Percentiles rank a stretch among this genome's conserved stretches.
Evolutionary conservation across 2,329 filamentous ascomycete genomes (phyloP).

Genomic region (Cladosporium halotolerans): DNA sequence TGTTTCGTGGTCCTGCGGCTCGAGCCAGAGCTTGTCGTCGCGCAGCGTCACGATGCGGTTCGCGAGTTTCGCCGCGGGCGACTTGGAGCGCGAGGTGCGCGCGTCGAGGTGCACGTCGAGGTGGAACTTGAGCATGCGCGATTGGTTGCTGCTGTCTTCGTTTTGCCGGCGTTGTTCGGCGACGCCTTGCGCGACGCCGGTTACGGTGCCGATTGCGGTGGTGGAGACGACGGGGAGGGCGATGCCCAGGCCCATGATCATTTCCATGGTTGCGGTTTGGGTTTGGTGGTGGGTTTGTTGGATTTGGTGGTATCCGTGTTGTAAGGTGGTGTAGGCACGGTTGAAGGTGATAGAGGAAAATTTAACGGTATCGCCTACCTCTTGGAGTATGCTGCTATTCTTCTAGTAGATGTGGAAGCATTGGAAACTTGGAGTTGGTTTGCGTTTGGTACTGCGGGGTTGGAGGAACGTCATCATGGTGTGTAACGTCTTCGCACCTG

Average conservation of each 20-base stretch:
- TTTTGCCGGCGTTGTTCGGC: conserved; percentile 45
- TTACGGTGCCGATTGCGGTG: conserved; percentile 43
- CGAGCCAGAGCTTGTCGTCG: conserved; percentile 39
- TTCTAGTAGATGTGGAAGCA: too few species aligned
- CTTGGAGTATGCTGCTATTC: too few species aligned
- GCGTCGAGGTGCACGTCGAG: conserved; percentile 40
- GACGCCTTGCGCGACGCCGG: conserved; percentile 47
- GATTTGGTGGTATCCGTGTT: not conserved
- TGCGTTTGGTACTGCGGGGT: too few species aligned
- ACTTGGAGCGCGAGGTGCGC: conserved; percentile 14
- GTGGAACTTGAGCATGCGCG: conserved; percentile 48
- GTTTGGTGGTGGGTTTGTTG: not conserved
- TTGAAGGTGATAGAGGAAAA: not conserved
- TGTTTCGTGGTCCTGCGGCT: conserved; percentile 18
- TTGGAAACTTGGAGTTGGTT: too few species aligned
- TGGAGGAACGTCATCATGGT: too few species aligned
- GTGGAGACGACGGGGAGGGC: conserved; percentile 31
- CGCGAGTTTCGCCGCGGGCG: conserved; percentile 12
- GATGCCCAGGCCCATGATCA: conserved; percentile 30
- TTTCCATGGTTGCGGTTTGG: conserved; percentile 13
- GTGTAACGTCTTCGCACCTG: too few species aligned
- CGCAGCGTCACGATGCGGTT: conserved; percentile 38
- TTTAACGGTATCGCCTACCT: not conserved
- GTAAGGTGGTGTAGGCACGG: not conserved
- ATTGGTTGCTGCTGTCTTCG: conserved; percentile 43